Evolutionary conservation across 306 rosid species (phyloP).

Genomic region (Glycine tomentella): DNA sequence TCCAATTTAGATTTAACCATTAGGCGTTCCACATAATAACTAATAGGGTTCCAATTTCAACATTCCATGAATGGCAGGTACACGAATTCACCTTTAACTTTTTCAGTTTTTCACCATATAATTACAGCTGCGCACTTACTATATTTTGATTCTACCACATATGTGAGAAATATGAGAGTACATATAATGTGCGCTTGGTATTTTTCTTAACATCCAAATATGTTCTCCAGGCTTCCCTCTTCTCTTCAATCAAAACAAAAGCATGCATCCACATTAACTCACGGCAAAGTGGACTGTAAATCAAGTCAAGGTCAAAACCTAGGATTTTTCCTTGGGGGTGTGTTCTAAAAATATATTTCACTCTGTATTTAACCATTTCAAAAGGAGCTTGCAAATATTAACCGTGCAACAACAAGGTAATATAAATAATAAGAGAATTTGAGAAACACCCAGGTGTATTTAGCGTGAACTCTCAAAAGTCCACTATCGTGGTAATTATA

Average conservation of each 20-base stretch:
- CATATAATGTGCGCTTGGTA: not conserved
- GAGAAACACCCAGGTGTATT: not conserved
- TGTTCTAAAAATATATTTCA: no score
- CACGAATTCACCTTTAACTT: no score
- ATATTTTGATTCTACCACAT: no score
- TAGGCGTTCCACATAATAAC: not conserved
- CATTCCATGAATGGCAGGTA: not conserved
- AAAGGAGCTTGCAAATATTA: not conserved
- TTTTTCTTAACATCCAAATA: not conserved
- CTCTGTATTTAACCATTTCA: not conserved
- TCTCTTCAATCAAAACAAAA: not conserved
- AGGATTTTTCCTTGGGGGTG: not conserved
- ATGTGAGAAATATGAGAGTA: no score
- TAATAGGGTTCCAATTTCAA: not conserved
- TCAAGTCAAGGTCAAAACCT: not conserved
- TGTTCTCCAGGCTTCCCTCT: not conserved
- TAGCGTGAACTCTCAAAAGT: constrained; percentile 9
- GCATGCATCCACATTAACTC: not conserved
- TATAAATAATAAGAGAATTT: not conserved
- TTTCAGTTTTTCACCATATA: no score
- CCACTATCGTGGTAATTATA: not conserved
- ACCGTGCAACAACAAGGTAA: not conserved
- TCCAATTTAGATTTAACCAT: not conserved
- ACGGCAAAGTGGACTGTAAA: no score
- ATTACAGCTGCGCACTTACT: no score